Percentiles rank a stretch among this genome's conserved stretches.
Evolutionary conservation across 257 asterid species (phyloP).

Genomic region (Solanum neorickii): DNA sequence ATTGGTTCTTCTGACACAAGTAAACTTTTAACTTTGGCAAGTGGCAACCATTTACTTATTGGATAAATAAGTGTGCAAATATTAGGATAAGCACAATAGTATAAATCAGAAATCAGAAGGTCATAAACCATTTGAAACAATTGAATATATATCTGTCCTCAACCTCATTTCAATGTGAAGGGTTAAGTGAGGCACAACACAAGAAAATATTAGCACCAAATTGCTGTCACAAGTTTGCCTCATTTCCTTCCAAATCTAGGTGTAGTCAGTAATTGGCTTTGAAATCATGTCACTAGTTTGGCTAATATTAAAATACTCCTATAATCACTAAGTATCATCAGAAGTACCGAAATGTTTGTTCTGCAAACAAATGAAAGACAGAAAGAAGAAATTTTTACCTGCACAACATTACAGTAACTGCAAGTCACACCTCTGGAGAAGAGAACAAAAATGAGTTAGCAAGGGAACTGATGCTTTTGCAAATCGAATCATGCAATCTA

Average conservation of each 20-base stretch:
- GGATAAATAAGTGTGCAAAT: not conserved
- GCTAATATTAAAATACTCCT: not conserved
- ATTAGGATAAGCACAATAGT: not conserved
- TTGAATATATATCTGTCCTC: not conserved
- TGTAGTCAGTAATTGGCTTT: not conserved
- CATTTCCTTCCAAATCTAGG: not conserved
- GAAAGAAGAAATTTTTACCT: constrained; percentile 33
- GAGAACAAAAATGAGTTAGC: constrained; percentile 16
- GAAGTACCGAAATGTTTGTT: not conserved
- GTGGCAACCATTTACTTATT: not conserved
- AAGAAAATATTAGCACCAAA: not conserved
- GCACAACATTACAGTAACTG: constrained; percentile 66
- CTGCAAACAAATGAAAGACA: not conserved
- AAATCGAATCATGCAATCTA: not conserved
- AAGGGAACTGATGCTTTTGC: not conserved
- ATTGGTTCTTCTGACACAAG: not conserved
- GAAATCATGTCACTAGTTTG: not conserved
- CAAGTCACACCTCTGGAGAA: constrained; percentile 73
- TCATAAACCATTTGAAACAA: not conserved
- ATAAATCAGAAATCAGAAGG: not conserved
- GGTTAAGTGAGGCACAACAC: not conserved
- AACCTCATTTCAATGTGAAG: not conserved
- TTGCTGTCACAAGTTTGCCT: not conserved
- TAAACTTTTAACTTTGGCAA: not conserved
- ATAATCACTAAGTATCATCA: not conserved